These are phyloP conservation scores for Coriaria nepalensis DNA, from an alignment of 306 rosid species.

Conservation along the genomic window DNA sequence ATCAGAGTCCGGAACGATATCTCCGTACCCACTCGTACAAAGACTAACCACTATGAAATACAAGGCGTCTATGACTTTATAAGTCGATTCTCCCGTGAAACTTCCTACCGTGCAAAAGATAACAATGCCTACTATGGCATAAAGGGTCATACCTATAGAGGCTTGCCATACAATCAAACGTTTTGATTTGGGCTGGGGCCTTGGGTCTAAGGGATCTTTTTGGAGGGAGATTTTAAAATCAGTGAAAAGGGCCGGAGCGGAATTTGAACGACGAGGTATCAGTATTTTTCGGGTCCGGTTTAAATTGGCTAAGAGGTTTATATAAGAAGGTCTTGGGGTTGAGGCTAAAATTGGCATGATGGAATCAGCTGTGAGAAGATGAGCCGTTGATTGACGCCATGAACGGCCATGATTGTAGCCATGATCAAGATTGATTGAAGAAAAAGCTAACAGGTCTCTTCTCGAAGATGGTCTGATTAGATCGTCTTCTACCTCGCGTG, in stretches of 20 bases:
- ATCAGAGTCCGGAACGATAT: slow-evolving; percentile 49
- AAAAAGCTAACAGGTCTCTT: slow-evolving; percentile 5
- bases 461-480: slow-evolving; percentile 15
- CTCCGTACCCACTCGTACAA: slow-evolving; percentile 69
- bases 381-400: slow-evolving; percentile 14
- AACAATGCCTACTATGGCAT: slow-evolving; percentile 28
- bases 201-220: slow-evolving; percentile 19
- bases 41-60: slow-evolving; percentile 64
- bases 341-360: slow-evolving; percentile 18
- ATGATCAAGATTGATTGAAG: neutral
- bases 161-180: slow-evolving; percentile 25
- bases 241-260: slow-evolving; percentile 43
- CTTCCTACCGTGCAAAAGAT: slow-evolving; percentile 25
- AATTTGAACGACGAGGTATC: slow-evolving; percentile 27
- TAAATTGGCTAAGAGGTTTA: slow-evolving; percentile 34
- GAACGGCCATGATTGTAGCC: slow-evolving; percentile 22
- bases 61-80: slow-evolving; percentile 39
- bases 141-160: slow-evolving; percentile 27
- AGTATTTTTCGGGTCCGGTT: slow-evolving; percentile 17
- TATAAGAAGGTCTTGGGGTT: slow-evolving; percentile 22
- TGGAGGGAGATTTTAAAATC: slow-evolving; percentile 3
- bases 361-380: slow-evolving; percentile 23
- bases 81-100: slow-evolving; percentile 32
- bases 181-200: slow-evolving; percentile 10
- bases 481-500: slow-evolving; percentile 12